Evolutionary conservation across 2,329 filamentous ascomycete genomes (phyloP).

Genomic region (Penicillium psychrosexuale): DNA sequence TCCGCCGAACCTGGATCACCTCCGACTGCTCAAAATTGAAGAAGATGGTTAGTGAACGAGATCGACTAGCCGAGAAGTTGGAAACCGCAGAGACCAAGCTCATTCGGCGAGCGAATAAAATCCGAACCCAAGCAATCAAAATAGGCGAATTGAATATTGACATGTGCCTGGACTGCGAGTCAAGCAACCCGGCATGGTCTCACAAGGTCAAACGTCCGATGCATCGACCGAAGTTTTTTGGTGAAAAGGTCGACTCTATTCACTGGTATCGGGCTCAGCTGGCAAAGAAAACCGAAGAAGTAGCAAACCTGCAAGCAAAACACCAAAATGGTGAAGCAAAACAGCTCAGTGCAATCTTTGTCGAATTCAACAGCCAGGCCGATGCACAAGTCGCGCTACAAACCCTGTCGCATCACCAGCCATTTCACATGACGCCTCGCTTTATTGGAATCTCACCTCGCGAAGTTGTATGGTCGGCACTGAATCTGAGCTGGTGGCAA

Average conservation of each 20-base stretch:
- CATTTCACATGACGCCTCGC: slow-evolving; percentile 82
- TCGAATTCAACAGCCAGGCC: slow-evolving; percentile 79
- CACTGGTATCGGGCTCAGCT: slow-evolving; percentile 77
- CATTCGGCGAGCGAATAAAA: slow-evolving; percentile 72
- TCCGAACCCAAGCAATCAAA: slow-evolving; percentile 59
- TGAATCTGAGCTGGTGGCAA: slow-evolving; percentile 82
- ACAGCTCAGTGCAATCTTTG: slow-evolving; percentile 73
- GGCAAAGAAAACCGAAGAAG: slow-evolving; percentile 65
- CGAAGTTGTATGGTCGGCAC: slow-evolving; percentile 85
- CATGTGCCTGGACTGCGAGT: slow-evolving; percentile 30
- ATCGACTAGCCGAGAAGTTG: slow-evolving; percentile 72
- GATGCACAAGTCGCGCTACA: slow-evolving; percentile 85
- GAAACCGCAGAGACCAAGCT: slow-evolving; percentile 86
- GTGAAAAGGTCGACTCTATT: slow-evolving; percentile 87
- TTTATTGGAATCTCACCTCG: slow-evolving; percentile 76
- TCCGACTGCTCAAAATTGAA: slow-evolving; percentile 73
- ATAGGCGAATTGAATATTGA: slow-evolving; percentile 22
- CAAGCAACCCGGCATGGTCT: slow-evolving; percentile 27
- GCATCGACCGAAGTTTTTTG: slow-evolving; percentile 68
- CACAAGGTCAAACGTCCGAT: slow-evolving; percentile 61
- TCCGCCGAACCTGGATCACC: slow-evolving; percentile 80
- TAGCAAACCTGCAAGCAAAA: slow-evolving; percentile 62
- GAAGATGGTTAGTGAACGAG: slow-evolving; percentile 73
- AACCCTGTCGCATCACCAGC: slow-evolving; percentile 77
- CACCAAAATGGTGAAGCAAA: slow-evolving; percentile 63